Evolutionary conservation across 2,329 filamentous ascomycete species (phyloP), one percentile per base, ranked within the genome.

Genomic region (Neonectria coccinea): DNA sequence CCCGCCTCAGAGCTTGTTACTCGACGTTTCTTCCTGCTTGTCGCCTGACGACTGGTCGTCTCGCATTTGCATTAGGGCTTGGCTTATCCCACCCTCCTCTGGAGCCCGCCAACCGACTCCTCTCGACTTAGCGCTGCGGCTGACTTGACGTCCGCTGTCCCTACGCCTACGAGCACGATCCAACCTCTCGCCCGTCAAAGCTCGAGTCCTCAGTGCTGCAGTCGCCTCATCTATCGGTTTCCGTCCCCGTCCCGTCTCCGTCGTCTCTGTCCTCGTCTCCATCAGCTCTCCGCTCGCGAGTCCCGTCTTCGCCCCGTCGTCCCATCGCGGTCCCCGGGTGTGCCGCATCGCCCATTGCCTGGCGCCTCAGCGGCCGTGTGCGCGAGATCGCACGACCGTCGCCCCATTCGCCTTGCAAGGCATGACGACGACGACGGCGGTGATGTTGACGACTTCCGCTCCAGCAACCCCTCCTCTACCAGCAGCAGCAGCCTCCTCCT

Each of bases 401-500:
- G 68, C 69, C 63, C 64, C 60, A 69, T 66, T 54, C 59, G 64
- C 57, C 63, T 56, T 55, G 69, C 72, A 67, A 75, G 72, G 72
- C 69, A 78, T 77, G 75, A 77, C 74, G 69, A 77, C 74, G 70
- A 77, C 74, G 70, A 85, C 83, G 72, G 81, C 85, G 73, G 82
- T 86, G 76, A 86, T 89, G 84, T 86, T 86, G 75, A 81, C 85
- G 71, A 82, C 83, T 67, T 85, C 86, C 71, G 85, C 86, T 71
- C 81, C 85, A 71, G 80, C 83, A 70, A 81, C 83, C 39, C 87
- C 87, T 72, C 83, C 86, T 72, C 80, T 85, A 71, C 80, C 81
- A 74, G 78, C 25, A 25, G 2, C 82, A 67, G 74, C 81, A 74
- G 78, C 82, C 66, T 79, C 76, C 74, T 51, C 48, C 48, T 79